Percentiles rank a stretch among this genome's conserved stretches.
These are phyloP conservation scores for Cruciata laevipes DNA, from an alignment of 257 asterid genomes.

Conservation along the genomic window DNA sequence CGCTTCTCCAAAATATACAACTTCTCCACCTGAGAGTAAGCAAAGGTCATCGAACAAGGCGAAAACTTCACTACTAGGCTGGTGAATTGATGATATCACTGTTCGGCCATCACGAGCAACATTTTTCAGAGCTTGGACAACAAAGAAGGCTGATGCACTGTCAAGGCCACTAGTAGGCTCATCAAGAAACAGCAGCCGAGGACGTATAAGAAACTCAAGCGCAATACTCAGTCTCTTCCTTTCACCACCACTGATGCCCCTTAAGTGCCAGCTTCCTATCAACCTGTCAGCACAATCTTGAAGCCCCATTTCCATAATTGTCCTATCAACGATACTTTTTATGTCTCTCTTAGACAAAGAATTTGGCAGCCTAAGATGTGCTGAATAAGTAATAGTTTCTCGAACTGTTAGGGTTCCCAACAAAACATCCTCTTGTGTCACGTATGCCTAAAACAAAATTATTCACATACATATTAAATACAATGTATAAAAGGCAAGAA, in stretches of 20 bases:
- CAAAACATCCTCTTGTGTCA: slow-evolving; percentile 85
- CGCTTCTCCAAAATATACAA: slow-evolving; percentile 85
- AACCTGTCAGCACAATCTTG: slow-evolving; percentile 74
- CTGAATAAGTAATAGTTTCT: slow-evolving; percentile 80
- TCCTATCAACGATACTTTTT: slow-evolving; percentile 53
- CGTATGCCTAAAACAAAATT: slow-evolving; percentile 61
- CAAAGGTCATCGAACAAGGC: slow-evolving; percentile 86
- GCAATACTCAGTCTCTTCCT: slow-evolving; percentile 87
- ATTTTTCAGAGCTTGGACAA: slow-evolving; percentile 72
- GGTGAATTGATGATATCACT: slow-evolving; percentile 86
- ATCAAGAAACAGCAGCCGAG: slow-evolving; percentile 78
- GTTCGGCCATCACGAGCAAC: slow-evolving; percentile 92
- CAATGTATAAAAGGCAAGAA: not conserved
- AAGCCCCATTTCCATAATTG: slow-evolving; percentile 83
- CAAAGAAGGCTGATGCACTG: slow-evolving; percentile 92
- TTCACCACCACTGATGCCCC: slow-evolving; percentile 97
- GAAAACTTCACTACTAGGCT: slow-evolving; percentile 93
- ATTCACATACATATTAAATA: not conserved
- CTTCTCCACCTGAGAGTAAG: slow-evolving; percentile 78
- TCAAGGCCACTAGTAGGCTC: slow-evolving; percentile 97
- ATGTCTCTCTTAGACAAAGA: slow-evolving; percentile 44
- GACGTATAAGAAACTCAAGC: slow-evolving; percentile 73
- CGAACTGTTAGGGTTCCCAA: slow-evolving; percentile 82
- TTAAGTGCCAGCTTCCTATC: slow-evolving; percentile 76
- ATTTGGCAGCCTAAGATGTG: slow-evolving; percentile 73